Conservation (phyloP, 2,329 filamentous ascomycete species). For the Tolypocladium sp. region DNA sequence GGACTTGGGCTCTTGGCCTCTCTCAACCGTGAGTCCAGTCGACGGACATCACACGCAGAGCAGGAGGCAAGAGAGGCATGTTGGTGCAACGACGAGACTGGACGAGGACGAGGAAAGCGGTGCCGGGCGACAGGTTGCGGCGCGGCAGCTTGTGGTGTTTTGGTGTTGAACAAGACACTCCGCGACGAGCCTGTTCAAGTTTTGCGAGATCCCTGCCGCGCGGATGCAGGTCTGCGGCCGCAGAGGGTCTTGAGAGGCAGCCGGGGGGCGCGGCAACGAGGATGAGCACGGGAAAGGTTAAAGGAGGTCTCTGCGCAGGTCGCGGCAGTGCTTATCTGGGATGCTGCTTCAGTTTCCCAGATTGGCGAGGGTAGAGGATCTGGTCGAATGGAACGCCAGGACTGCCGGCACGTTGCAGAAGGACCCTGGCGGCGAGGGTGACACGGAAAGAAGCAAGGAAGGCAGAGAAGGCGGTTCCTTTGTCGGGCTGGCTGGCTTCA, state of each 20-base stretch:
- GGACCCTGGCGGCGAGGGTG: background rate
- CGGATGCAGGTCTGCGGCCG: too few relatives aligned
- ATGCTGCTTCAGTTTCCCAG: background rate
- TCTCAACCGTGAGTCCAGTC: constrained; percentile 14
- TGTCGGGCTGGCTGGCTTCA: background rate
- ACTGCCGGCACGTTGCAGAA: background rate
- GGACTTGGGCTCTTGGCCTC: background rate
- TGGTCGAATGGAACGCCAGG: background rate
- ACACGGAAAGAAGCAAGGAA: background rate
- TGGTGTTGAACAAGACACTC: background rate
- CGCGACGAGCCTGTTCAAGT: background rate
- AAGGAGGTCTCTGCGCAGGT: too few relatives aligned
- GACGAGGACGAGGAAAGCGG: background rate
- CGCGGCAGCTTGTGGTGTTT: background rate
- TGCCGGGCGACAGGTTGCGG: background rate
- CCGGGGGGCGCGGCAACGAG: too few relatives aligned
- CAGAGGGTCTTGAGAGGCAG: too few relatives aligned
- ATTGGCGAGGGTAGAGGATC: background rate
- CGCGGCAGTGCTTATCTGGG: too few relatives aligned
- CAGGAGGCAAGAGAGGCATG: constrained; percentile 10
- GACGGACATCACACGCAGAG: constrained; percentile 11
- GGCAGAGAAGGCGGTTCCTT: background rate
- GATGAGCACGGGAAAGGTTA: too few relatives aligned
- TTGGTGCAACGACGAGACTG: constrained; percentile 1
- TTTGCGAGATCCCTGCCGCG: background rate